A percentile compares a stretch with the other conserved stretches of the same genome.
Conservation (phyloP, 169 alveolate genomes). For the Plasmodium ovale region DNA sequence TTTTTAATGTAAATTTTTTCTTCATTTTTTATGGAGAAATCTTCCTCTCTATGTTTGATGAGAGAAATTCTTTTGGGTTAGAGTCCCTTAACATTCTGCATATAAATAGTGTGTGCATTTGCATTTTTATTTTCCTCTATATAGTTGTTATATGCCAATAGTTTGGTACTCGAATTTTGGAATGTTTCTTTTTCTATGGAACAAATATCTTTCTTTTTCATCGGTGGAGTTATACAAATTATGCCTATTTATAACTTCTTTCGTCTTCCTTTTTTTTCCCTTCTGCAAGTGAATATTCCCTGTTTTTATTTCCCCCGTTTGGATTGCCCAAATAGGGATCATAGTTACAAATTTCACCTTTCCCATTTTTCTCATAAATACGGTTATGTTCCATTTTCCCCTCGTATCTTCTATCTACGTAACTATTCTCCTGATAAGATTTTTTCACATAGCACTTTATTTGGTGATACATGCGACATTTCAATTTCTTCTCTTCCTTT, state of each 20-base stretch:
- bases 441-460: not conserved
- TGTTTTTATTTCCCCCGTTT: too few relatives aligned
- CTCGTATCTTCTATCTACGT: not conserved
- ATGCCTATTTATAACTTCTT: not conserved
- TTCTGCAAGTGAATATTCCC: not conserved
- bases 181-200: not conserved
- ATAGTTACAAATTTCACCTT: too few relatives aligned
- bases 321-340: too few relatives aligned
- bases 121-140: not conserved
- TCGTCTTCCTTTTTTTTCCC: not conserved
- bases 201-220: not conserved
- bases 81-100: not conserved
- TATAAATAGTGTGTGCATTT: not conserved
- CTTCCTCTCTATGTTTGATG: slow-evolving; percentile 22
- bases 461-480: not conserved
- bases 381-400: not conserved
- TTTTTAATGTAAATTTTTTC: slow-evolving; percentile 12
- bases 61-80: slow-evolving; percentile 15
- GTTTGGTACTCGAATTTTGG: not conserved
- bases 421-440: not conserved
- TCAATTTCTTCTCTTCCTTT: not conserved
- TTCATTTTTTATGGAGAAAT: slow-evolving; percentile 24
- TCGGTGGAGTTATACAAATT: not conserved
- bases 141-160: slow-evolving; percentile 3
- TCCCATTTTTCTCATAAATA: not conserved